A percentile compares a stretch with the other conserved stretches of the same genome.
Evolutionary conservation across 345 rosid species (phyloP).

Genomic region (Bruguiera sexangula): DNA sequence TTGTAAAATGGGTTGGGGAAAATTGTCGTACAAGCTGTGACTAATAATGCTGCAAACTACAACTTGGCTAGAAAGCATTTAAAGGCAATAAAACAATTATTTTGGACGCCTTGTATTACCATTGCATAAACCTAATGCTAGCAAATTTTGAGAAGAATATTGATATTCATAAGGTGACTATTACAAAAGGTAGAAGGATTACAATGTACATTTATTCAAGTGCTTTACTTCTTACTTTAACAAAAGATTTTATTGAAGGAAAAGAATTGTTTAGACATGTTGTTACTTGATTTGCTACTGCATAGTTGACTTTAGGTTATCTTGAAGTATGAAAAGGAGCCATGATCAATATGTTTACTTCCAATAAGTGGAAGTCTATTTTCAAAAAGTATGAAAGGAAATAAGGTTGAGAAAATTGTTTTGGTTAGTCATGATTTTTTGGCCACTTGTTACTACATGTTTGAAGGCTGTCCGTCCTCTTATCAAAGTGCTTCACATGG

Average conservation of each 20-base stretch:
- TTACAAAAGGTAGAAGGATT: background rate
- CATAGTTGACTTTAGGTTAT: constrained; percentile 6
- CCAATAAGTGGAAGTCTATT: background rate
- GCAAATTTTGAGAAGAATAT: constrained; percentile 7
- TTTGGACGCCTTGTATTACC: constrained; percentile 10
- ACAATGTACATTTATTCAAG: background rate
- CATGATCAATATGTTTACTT: background rate
- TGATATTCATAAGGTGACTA: background rate
- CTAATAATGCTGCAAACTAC: constrained; percentile 6
- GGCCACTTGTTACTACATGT: background rate
- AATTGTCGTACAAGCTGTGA: constrained; percentile 8
- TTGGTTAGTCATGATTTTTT: background rate
- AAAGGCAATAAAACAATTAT: constrained; percentile 4
- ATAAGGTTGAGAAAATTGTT: background rate
- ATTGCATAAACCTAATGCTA: background rate
- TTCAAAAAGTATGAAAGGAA: background rate
- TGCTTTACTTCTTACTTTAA: background rate
- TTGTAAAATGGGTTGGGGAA: background rate
- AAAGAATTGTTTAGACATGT: constrained; percentile 2
- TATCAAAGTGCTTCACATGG: background rate
- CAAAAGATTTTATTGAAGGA: background rate
- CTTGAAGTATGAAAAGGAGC: background rate
- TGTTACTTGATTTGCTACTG: constrained; percentile 6
- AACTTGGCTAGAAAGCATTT: background rate
- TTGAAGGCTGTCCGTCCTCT: background rate